Base-by-base conservation (phyloP, 148 eudicot species). In the Bassia scoparia region DNA sequence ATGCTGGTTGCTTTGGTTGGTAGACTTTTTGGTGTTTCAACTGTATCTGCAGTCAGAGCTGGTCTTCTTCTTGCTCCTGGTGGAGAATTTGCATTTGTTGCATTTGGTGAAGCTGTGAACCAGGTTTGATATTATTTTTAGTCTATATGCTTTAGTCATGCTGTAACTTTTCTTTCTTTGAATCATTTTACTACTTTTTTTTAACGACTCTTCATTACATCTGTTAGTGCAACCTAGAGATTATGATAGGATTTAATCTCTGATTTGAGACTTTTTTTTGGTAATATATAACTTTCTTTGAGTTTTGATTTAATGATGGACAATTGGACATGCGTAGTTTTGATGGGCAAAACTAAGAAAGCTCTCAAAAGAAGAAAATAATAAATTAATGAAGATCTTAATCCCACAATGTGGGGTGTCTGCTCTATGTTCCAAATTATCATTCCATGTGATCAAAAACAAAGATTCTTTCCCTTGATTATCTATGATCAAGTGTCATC, bases 1-100 rank as follows among this genome's bases (percentile, higher is more conserved):
- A 35, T 87, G 63, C 70, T 95, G 83, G 94, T 95, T 49, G 85
- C 89, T 66, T 69, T 85, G 68, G 84, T 92, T 84, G 99, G 99
- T 53, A 92, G 73, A 85, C 58, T 90, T 62, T 95, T 92, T 81
- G 99, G 99, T 62, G 73, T 95, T 73, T 95, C 99, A 69, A 77
- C 85, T 20, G 84, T 95, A 76, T 83, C 99, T 72, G 99, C 90
- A 0, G 81, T 92, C 74, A 88, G 99, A 86, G 82, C 77, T 67
- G 99, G 97, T 74, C 99, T 95, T 78, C 87, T 95, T 73, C 94
- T 95, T 85, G 99, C 99, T 69, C 99, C 99, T 48, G 99, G 99
- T 23, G 97, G 99, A 83, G 99, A 95, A 72, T 95, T 95, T 75
- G 97, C 99, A 68, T 95, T 95, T 75, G 99, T 95, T 69, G 99